Evolutionary conservation across 208 protist genomes (phyloP).

Genomic region (Crithidia mellificae): DNA sequence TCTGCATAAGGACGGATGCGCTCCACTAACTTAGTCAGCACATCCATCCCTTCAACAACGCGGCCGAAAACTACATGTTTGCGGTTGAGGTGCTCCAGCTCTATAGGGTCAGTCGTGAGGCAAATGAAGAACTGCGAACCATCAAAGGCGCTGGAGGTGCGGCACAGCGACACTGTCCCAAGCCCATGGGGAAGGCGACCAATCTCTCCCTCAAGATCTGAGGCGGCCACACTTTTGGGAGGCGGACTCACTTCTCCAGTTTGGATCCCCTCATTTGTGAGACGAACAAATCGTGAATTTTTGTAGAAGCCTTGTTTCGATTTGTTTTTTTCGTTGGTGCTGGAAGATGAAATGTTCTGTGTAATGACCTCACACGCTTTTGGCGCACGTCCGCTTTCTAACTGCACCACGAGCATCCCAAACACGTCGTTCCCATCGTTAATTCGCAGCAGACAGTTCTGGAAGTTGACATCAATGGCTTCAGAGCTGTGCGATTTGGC

Average conservation of each 20-base stretch:
- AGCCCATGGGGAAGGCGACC: slow-evolving; percentile 50
- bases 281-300: slow-evolving; percentile 57
- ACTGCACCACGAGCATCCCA: slow-evolving; percentile 33
- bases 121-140: slow-evolving; percentile 83
- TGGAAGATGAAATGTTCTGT: slow-evolving; percentile 42
- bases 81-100: slow-evolving; percentile 72
- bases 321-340: slow-evolving; percentile 50
- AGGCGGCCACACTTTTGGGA: slow-evolving; percentile 38
- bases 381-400: slow-evolving; percentile 41
- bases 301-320: slow-evolving; percentile 59
- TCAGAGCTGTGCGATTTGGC: slow-evolving; percentile 23
- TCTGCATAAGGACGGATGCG: slow-evolving; percentile 48
- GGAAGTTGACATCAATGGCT: slow-evolving; percentile 22
- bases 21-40: slow-evolving; percentile 38
- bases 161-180: slow-evolving; percentile 71
- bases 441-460: slow-evolving; percentile 31
- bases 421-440: slow-evolving; percentile 30
- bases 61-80: slow-evolving; percentile 75
- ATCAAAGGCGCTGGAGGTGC: slow-evolving; percentile 56
- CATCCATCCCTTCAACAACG: slow-evolving; percentile 59
- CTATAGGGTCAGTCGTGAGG: slow-evolving; percentile 57
- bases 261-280: slow-evolving; percentile 72
- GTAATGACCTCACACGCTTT: slow-evolving; percentile 78
- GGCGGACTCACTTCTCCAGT: slow-evolving; percentile 58
- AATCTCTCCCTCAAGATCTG: slow-evolving; percentile 69